These are phyloP conservation scores for Nothophytophthora sp. DNA, from an alignment of 352 stramenopile species.

Conservation along the genomic window DNA sequence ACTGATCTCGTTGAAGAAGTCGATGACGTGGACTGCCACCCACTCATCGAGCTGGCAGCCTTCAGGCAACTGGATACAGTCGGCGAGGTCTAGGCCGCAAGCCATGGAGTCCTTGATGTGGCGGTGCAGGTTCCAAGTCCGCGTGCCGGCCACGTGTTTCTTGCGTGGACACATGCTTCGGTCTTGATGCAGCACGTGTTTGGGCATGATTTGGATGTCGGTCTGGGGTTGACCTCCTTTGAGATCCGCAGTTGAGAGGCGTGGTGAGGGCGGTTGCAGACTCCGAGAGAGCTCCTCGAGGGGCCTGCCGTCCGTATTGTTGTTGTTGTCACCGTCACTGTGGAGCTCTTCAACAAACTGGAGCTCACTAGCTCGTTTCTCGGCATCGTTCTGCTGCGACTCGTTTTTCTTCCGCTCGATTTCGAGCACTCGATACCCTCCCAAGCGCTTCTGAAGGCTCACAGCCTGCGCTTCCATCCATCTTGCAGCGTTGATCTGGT, in stretches of 20 bases:
- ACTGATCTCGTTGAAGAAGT: constrained; percentile 95
- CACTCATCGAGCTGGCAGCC: constrained; percentile 66
- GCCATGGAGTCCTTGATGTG: constrained; percentile 76
- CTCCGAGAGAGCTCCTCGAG: constrained; percentile 10
- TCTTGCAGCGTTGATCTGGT: constrained; percentile 26
- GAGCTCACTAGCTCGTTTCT: constrained; percentile 2
- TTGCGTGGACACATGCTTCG: constrained; percentile 55
- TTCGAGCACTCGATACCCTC: constrained; percentile 15
- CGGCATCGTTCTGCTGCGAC: too few species aligned
- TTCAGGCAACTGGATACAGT: constrained; percentile 69
- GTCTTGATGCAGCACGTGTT: constrained; percentile 53
- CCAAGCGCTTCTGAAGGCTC: constrained; percentile 19
- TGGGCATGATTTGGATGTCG: constrained; percentile 36
- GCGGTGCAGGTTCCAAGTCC: constrained; percentile 69
- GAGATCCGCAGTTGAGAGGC: constrained; percentile 10
- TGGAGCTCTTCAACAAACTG: constrained; percentile 8
- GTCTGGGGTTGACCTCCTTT: constrained; percentile 11
- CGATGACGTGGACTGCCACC: constrained; percentile 79
- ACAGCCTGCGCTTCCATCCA: constrained; percentile 26
- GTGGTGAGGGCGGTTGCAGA: constrained; percentile 20
- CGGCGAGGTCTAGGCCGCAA: constrained; percentile 47
- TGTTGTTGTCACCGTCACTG: constrained; percentile 19
- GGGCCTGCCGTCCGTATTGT: constrained; percentile 19
- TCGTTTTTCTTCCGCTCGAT: constrained; percentile 10
- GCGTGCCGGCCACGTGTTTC: constrained; percentile 56